Percentiles rank a stretch among this genome's conserved stretches.
These are phyloP conservation scores for Aspergillus heteromorphus DNA, from an alignment of 495 filamentous ascomycete genomes.

Conservation along the genomic window DNA sequence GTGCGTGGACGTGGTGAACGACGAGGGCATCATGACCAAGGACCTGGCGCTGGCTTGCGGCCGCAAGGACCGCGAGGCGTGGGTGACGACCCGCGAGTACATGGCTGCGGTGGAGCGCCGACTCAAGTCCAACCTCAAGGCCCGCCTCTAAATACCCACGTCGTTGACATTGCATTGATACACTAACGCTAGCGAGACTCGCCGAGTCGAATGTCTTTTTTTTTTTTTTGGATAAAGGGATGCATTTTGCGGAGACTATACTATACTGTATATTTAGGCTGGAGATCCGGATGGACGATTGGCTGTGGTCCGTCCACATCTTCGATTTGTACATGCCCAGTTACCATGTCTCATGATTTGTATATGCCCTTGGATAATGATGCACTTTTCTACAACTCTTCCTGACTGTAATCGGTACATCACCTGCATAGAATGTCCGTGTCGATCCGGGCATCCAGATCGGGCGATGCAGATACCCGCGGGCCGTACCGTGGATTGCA, in stretches of 20 bases:
- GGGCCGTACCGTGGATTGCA: conserved; percentile 5
- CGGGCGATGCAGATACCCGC: background rate
- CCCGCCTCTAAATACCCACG: conserved; percentile 29
- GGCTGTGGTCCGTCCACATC: background rate
- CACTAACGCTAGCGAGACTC: conserved; percentile 13
- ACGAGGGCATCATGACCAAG: conserved; percentile 98
- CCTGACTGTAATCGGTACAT: background rate
- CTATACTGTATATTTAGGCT: conserved; percentile 15
- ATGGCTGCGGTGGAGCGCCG: conserved; percentile 82
- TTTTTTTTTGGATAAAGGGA: conserved; percentile 1
- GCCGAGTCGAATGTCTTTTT: conserved; percentile 1
- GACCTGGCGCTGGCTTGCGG: conserved; percentile 90
- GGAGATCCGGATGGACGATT: background rate
- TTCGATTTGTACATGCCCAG: background rate
- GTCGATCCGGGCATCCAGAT: too few species aligned
- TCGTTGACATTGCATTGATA: conserved; percentile 11
- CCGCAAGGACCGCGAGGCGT: conserved; percentile 71
- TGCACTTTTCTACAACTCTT: background rate
- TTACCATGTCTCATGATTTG: background rate
- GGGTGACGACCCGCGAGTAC: conserved; percentile 87
- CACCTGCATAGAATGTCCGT: background rate
- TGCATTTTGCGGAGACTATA: conserved; percentile 7
- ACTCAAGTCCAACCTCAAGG: conserved; percentile 61
- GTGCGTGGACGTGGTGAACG: conserved; percentile 89
- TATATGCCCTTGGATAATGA: conserved; percentile 1